phyloP scores from a whole-genome alignment of 1,284 basidiomycete genomes.

The Cystobasidium slooffiae region DNA sequence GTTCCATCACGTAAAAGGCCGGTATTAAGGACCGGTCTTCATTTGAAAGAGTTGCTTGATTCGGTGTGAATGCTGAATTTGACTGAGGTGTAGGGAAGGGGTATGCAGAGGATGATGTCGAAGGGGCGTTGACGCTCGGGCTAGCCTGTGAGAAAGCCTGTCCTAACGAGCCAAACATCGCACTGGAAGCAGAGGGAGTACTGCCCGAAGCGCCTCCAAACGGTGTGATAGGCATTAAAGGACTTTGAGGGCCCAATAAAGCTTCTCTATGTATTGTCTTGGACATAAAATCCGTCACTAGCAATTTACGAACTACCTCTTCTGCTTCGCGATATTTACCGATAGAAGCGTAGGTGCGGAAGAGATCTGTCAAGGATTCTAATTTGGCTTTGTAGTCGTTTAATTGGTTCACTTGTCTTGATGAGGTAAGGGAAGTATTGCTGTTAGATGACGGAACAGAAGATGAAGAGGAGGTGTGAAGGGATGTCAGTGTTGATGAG shows the following conservation, averaged over 20 bases:
- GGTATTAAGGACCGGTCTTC: constrained; percentile 34
- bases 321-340: constrained; percentile 82
- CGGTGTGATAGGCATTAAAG: constrained; percentile 73
- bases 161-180: constrained; percentile 18
- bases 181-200: constrained; percentile 5
- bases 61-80: not conserved
- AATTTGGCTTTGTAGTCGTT: constrained; percentile 32
- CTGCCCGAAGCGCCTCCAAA: constrained; percentile 50
- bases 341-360: constrained; percentile 79
- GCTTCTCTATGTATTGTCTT: constrained; percentile 74
- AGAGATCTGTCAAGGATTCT: constrained; percentile 46
- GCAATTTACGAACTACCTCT: constrained; percentile 72
- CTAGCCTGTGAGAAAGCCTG: constrained; percentile 20
- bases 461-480: constrained; percentile 14
- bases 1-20: constrained; percentile 46
- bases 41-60: not conserved
- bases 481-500: constrained; percentile 59
- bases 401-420: not conserved
- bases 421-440: not conserved
- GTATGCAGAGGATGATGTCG: not conserved
- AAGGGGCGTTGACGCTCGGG: not conserved
- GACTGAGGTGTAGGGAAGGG: constrained; percentile 16
- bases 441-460: not conserved
- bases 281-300: constrained; percentile 75
- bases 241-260: constrained; percentile 69